A percentile compares a stretch with the other conserved stretches of the same genome.
phyloP scores from a whole-genome alignment of 371 early-diverging fungal species.

The Mortierella sp. region DNA sequence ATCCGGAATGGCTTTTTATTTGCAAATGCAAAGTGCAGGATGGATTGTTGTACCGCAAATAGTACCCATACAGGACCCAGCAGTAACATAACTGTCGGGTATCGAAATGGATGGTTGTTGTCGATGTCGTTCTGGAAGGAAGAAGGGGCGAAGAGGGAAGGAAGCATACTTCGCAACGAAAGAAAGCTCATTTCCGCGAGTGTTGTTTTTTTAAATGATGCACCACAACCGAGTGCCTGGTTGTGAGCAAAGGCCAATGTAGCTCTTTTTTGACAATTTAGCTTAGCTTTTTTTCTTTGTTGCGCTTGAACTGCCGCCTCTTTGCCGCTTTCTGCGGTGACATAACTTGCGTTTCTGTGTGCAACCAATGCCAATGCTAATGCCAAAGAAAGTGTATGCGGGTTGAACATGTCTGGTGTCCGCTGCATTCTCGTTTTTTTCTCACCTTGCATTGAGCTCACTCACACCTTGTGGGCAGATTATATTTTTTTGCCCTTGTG shows the following conservation, averaged over 20 bases:
- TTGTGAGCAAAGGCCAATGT: neutral
- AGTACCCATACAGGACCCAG: neutral
- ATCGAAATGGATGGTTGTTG: neutral
- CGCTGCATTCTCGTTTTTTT: neutral
- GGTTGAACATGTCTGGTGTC: neutral
- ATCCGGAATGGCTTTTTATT: conserved; percentile 3
- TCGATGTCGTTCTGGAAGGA: neutral
- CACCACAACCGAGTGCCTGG: neutral
- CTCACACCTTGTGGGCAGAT: conserved; percentile 5
- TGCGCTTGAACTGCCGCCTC: neutral
- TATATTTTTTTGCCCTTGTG: neutral
- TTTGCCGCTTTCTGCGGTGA: neutral
- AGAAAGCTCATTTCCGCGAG: neutral
- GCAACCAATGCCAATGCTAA: neutral
- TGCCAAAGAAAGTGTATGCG: neutral
- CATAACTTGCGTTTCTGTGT: neutral
- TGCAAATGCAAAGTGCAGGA: conserved; percentile 5
- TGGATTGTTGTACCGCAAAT: neutral
- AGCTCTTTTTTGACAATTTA: neutral
- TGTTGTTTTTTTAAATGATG: too few relatives aligned
- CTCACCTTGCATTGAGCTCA: neutral
- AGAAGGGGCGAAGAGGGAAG: too few relatives aligned
- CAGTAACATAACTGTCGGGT: neutral
- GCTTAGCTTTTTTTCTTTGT: neutral
- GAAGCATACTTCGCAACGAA: neutral